Percentiles rank a stretch among this genome's conserved stretches.
Conservation (phyloP, 768 basidiomycete species). For the Vararia minispora region DNA sequence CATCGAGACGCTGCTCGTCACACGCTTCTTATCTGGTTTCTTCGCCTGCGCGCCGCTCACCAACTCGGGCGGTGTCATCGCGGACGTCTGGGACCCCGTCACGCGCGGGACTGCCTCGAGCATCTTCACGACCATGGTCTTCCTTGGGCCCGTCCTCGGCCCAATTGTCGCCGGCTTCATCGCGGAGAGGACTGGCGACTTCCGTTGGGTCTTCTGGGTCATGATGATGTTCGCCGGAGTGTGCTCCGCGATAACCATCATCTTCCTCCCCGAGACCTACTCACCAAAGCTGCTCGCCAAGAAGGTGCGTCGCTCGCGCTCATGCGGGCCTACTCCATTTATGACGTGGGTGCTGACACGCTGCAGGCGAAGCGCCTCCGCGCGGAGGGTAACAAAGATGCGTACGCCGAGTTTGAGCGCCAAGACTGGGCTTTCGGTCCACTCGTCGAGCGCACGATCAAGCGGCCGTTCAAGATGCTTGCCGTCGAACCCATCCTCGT, state of each 20-base stretch:
- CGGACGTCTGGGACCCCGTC: slow-evolving; percentile 18
- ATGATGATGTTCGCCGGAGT: slow-evolving; percentile 15
- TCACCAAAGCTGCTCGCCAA: slow-evolving; percentile 7
- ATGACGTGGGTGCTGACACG: neutral
- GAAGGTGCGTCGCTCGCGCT: slow-evolving; percentile 3
- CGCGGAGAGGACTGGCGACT: slow-evolving; percentile 6
- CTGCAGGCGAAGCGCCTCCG: slow-evolving; percentile 31
- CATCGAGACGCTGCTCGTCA: slow-evolving; percentile 12
- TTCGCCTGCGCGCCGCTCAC: slow-evolving; percentile 16
- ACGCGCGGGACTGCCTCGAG: slow-evolving; percentile 15
- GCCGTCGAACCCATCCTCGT: slow-evolving; percentile 51
- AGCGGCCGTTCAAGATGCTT: slow-evolving; percentile 53
- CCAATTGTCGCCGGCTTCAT: slow-evolving; percentile 17
- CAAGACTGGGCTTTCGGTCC: slow-evolving; percentile 41
- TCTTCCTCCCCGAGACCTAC: slow-evolving; percentile 16
- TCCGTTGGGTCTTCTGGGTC: slow-evolving; percentile 19
- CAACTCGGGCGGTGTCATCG: slow-evolving; percentile 14
- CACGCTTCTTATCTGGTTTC: slow-evolving; percentile 17
- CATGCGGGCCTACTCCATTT: neutral
- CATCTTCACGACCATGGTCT: slow-evolving; percentile 12
- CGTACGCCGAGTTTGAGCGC: slow-evolving; percentile 50
- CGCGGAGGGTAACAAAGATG: slow-evolving; percentile 28
- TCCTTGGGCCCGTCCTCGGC: slow-evolving; percentile 17
- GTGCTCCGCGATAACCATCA: slow-evolving; percentile 4
- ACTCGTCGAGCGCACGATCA: slow-evolving; percentile 42